phyloP scores from a whole-genome alignment of 1,284 basidiomycete species.

The Waitea zeae region DNA sequence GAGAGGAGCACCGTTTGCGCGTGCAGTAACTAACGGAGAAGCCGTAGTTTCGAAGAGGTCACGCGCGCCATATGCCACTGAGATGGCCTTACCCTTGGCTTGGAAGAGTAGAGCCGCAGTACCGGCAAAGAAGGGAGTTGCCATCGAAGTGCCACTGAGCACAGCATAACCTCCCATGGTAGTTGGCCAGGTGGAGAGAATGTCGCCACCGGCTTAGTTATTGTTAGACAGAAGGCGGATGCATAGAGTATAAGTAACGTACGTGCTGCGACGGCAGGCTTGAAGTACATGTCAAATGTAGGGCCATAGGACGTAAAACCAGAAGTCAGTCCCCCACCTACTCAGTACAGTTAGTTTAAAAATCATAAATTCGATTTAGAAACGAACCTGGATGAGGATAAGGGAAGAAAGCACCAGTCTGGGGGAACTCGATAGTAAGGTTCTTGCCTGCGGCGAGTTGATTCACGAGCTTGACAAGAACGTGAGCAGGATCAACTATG shows the following conservation, averaged over 20 bases:
- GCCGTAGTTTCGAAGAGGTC: constrained; percentile 45
- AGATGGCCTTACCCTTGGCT: constrained; percentile 26
- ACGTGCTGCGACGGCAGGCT: too few relatives aligned
- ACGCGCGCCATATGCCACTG: constrained; percentile 22
- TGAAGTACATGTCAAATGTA: constrained; percentile 31
- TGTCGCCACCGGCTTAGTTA: constrained; percentile 35
- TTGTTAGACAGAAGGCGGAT: too few relatives aligned
- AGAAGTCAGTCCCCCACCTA: constrained; percentile 25
- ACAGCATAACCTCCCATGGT: constrained; percentile 24
- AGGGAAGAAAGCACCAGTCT: constrained; percentile 13
- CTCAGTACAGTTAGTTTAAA: background rate
- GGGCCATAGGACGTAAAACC: constrained; percentile 30
- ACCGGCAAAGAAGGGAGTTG: constrained; percentile 41
- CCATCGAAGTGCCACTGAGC: constrained; percentile 25
- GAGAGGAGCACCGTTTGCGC: constrained; percentile 28
- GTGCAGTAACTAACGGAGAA: constrained; percentile 24
- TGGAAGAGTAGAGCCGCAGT: constrained; percentile 44
- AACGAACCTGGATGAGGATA: constrained; percentile 13
- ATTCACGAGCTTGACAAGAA: constrained; percentile 17
- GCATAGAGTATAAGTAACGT: too few relatives aligned
- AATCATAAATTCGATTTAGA: background rate
- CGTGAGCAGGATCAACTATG: constrained; percentile 8
- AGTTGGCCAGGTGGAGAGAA: constrained; percentile 37
- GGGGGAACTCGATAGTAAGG: constrained; percentile 24
- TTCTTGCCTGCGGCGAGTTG: constrained; percentile 20